Percentiles rank a stretch among this genome's conserved stretches.
phyloP scores from a whole-genome alignment of 495 filamentous ascomycete species.

The Tirmania nivea region DNA sequence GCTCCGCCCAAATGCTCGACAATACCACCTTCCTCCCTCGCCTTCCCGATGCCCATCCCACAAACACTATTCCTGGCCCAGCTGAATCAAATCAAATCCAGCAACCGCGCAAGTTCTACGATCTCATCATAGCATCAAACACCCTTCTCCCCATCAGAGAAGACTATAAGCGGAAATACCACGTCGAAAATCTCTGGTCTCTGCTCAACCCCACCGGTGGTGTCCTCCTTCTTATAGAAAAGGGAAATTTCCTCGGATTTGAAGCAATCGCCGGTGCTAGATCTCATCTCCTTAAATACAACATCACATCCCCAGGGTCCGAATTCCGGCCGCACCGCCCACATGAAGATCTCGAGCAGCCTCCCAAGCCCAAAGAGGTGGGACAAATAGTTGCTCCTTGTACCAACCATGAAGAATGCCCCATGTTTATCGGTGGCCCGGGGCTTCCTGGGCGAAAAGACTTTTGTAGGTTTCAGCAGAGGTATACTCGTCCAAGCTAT shows the following conservation, averaged over 20 bases:
- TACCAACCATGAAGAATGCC: constrained; percentile 73
- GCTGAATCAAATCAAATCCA: constrained; percentile 2
- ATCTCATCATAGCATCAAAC: constrained; percentile 79
- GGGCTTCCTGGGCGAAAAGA: constrained; percentile 51
- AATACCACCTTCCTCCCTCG: constrained; percentile 85
- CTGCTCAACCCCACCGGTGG: constrained; percentile 69
- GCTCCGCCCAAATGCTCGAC: constrained; percentile 53
- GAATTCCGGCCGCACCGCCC: constrained; percentile 21
- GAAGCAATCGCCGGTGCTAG: constrained; percentile 75
- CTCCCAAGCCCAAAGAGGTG: constrained; percentile 33
- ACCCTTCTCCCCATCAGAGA: constrained; percentile 50
- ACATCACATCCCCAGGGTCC: constrained; percentile 45
- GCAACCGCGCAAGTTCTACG: constrained; percentile 52
- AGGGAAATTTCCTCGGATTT: constrained; percentile 76
- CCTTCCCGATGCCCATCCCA: constrained; percentile 40
- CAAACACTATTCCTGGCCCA: constrained; percentile 1
- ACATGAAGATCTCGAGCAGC: constrained; percentile 20
- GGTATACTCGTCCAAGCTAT: constrained; percentile 65
- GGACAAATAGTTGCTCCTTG: constrained; percentile 94
- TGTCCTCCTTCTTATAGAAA: constrained; percentile 71
- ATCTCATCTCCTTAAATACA: constrained; percentile 48
- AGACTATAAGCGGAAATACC: constrained; percentile 47
- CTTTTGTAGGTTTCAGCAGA: constrained; percentile 75
- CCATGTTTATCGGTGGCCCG: constrained; percentile 52
- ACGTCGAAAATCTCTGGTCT: constrained; percentile 72